Percentiles rank a stretch among this genome's conserved stretches.
phyloP scores from a whole-genome alignment of 2,329 filamentous ascomycete species.

The Emmonsiellopsis sp. region DNA sequence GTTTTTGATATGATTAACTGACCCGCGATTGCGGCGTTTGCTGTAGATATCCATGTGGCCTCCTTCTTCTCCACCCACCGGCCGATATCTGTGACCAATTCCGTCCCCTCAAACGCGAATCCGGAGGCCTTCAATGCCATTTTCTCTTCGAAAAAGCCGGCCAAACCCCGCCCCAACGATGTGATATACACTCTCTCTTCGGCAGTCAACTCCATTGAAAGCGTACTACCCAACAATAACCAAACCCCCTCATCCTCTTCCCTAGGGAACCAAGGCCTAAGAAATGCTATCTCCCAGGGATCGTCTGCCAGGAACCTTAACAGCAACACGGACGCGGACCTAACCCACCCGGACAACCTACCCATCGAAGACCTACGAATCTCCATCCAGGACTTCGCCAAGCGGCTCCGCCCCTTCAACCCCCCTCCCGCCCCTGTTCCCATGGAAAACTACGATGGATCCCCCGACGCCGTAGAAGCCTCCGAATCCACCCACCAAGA shows the following conservation, averaged over 20 bases:
- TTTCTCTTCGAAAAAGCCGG: constrained; percentile 54
- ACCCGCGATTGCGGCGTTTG: not conserved
- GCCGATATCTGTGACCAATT: constrained; percentile 79
- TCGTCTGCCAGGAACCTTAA: constrained; percentile 7
- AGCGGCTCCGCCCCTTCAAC: constrained; percentile 68
- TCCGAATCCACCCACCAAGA: constrained; percentile 19
- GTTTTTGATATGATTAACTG: not conserved
- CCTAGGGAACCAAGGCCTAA: constrained; percentile 25
- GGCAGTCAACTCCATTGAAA: constrained; percentile 37
- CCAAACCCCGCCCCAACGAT: constrained; percentile 39
- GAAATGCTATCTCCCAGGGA: constrained; percentile 20
- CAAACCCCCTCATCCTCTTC: constrained; percentile 32
- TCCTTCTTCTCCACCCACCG: constrained; percentile 95
- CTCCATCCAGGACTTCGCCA: constrained; percentile 59
- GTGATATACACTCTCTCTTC: constrained; percentile 59
- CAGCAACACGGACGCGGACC: constrained; percentile 25
- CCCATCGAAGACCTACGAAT: constrained; percentile 54
- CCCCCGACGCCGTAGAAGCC: constrained; percentile 12
- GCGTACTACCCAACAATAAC: constrained; percentile 21
- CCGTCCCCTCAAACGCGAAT: constrained; percentile 63
- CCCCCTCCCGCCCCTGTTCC: constrained; percentile 73
- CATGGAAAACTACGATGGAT: constrained; percentile 27
- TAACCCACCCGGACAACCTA: constrained; percentile 34
- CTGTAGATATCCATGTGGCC: constrained; percentile 71
- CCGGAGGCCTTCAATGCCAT: constrained; percentile 75